phyloP scores from a whole-genome alignment of 495 filamentous ascomycete species.

The Amniculicola lignicola region DNA sequence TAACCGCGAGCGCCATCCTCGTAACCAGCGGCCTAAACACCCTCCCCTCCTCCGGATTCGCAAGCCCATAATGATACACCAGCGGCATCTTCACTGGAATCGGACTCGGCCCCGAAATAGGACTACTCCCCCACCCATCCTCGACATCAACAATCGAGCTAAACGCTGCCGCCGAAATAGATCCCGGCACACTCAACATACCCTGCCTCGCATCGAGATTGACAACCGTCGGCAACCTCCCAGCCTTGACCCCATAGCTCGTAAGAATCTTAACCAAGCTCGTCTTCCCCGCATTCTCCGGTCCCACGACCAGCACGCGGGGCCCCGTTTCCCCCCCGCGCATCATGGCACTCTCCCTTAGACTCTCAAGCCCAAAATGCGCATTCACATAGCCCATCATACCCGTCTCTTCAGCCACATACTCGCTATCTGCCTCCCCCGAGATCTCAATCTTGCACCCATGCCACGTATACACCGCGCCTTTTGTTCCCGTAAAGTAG shows the following conservation, averaged over 20 bases:
- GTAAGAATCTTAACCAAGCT: constrained; percentile 77
- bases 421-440: constrained; percentile 64
- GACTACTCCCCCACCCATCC: constrained; percentile 86
- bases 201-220: constrained; percentile 86
- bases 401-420: constrained; percentile 79
- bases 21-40: constrained; percentile 72
- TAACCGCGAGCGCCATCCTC: constrained; percentile 74
- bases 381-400: constrained; percentile 80
- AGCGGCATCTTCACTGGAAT: constrained; percentile 88
- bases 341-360: constrained; percentile 51
- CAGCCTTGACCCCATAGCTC: constrained; percentile 72
- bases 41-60: constrained; percentile 69
- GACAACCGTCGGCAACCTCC: constrained; percentile 75
- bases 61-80: constrained; percentile 83
- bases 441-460: constrained; percentile 79
- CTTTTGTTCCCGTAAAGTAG: constrained; percentile 77
- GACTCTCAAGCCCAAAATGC: constrained; percentile 75
- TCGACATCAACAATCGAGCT: constrained; percentile 82
- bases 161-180: constrained; percentile 77
- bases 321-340: constrained; percentile 54
- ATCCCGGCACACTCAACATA: constrained; percentile 80
- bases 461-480: constrained; percentile 86
- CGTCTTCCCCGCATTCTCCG: constrained; percentile 80
- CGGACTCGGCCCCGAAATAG: constrained; percentile 81
- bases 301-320: constrained; percentile 79